Percentiles rank a stretch among this genome's conserved stretches.
Conservation (phyloP, 2,329 filamentous ascomycete genomes). For the Hypoxylon sp. region DNA sequence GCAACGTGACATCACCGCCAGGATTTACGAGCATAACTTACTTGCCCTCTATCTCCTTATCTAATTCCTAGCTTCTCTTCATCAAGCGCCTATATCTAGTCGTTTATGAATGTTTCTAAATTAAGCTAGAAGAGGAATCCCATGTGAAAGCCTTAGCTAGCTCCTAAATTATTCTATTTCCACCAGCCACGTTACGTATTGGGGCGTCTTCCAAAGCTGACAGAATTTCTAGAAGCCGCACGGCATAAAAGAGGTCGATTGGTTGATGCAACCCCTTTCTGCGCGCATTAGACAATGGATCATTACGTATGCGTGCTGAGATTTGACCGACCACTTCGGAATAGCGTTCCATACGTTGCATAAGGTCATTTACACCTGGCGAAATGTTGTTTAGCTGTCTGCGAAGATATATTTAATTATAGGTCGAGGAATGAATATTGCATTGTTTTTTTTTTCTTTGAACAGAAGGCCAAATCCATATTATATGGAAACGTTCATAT, state of each 20-base stretch:
- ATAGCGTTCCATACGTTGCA: conserved; percentile 24
- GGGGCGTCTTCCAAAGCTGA: conserved; percentile 16
- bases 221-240: conserved; percentile 23
- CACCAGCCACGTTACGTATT: conserved; percentile 18
- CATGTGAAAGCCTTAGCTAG: conserved; percentile 25
- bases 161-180: too few species aligned
- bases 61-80: conserved; percentile 4
- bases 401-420: neutral
- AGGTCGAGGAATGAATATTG: neutral
- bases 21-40: conserved; percentile 9
- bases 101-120: conserved; percentile 30
- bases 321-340: conserved; percentile 20
- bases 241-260: conserved; percentile 18
- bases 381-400: neutral
- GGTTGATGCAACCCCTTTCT: conserved; percentile 36
- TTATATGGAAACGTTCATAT: neutral
- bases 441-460: neutral
- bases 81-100: neutral
- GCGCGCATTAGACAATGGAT: conserved; percentile 22
- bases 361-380: neutral
- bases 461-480: neutral
- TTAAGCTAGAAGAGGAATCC: conserved; percentile 28
- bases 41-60: neutral
- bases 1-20: conserved; percentile 34
- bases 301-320: conserved; percentile 19